phyloP scores from a whole-genome alignment of 805 yeast genomes.

The Candida corydali region DNA sequence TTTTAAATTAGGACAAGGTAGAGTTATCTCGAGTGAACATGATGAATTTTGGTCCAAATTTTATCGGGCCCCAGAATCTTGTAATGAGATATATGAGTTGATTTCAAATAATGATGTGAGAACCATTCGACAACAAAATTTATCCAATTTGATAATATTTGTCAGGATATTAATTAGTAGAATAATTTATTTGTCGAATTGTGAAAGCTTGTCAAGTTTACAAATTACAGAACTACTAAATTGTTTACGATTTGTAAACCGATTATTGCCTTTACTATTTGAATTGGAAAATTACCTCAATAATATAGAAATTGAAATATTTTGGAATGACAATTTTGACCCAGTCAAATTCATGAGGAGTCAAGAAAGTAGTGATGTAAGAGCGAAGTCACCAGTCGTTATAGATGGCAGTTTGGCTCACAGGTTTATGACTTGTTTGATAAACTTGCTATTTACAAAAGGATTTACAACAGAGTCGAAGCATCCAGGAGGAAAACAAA shows the following conservation, averaged over 20 bases:
- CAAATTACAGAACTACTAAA: slow-evolving; percentile 44
- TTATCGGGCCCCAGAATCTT: slow-evolving; percentile 40
- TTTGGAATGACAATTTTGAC: slow-evolving; percentile 16
- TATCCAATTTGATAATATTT: slow-evolving; percentile 52
- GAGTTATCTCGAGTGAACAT: slow-evolving; percentile 24
- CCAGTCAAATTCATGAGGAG: slow-evolving; percentile 4
- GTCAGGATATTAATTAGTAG: slow-evolving; percentile 28
- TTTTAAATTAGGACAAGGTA: slow-evolving; percentile 49
- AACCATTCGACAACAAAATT: slow-evolving; percentile 54
- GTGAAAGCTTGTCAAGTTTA: slow-evolving; percentile 10
- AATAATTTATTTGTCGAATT: slow-evolving; percentile 18
- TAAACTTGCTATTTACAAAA: slow-evolving; percentile 49
- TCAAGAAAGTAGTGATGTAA: not conserved
- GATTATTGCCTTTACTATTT: slow-evolving; percentile 61
- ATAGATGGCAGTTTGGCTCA: slow-evolving; percentile 8
- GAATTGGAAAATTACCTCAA: slow-evolving; percentile 40
- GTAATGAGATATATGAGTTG: slow-evolving; percentile 55
- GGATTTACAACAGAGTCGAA: slow-evolving; percentile 47
- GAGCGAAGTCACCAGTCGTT: too few relatives aligned
- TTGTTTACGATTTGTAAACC: slow-evolving; percentile 61
- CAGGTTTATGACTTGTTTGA: slow-evolving; percentile 16
- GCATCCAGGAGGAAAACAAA: not conserved
- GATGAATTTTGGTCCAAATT: slow-evolving; percentile 27
- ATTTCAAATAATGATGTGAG: slow-evolving; percentile 57
- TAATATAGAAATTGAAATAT: slow-evolving; percentile 24